Conservation (phyloP, 371 early-diverging fungal genomes). For the Coemansia sp. region DNA sequence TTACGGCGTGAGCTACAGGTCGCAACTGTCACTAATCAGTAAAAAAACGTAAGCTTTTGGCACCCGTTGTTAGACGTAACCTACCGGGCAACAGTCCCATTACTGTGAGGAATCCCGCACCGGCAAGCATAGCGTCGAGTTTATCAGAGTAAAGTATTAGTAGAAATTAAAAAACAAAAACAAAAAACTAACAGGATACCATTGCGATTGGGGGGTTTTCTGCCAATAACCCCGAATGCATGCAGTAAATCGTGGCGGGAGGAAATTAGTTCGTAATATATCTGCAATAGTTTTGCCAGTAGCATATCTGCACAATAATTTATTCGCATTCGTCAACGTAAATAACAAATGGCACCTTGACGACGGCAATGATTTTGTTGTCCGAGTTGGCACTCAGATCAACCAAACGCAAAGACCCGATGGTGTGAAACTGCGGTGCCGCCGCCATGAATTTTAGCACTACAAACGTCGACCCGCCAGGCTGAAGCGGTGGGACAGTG, state of each 20-base stretch:
- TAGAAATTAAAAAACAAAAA: not conserved
- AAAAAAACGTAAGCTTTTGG: not conserved
- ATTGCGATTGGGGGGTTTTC: not conserved
- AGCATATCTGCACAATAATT: not conserved
- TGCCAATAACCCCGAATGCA: too few species aligned
- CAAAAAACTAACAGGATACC: not conserved
- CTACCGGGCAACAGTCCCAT: constrained; percentile 34
- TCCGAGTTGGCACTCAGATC: constrained; percentile 19
- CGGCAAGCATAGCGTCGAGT: constrained; percentile 20
- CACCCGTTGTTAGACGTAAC: not conserved
- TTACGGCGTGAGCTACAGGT: constrained; percentile 43
- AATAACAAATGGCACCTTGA: constrained; percentile 43
- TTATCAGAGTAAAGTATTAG: not conserved
- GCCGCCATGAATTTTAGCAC: constrained; percentile 38
- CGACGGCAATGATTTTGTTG: constrained; percentile 19
- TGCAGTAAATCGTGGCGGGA: too few species aligned
- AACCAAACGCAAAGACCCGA: constrained; percentile 25
- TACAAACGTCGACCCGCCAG: constrained; percentile 30
- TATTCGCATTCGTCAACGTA: constrained; percentile 17
- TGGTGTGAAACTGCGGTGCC: constrained; percentile 39
- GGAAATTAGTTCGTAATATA: not conserved
- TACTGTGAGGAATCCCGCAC: constrained; percentile 31
- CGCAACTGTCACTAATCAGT: not conserved
- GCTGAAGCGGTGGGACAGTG: constrained; percentile 24
- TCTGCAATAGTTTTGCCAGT: constrained; percentile 2